These are phyloP conservation scores for Suillus hirtellus DNA, from an alignment of 768 basidiomycete genomes.

Conservation along the genomic window DNA sequence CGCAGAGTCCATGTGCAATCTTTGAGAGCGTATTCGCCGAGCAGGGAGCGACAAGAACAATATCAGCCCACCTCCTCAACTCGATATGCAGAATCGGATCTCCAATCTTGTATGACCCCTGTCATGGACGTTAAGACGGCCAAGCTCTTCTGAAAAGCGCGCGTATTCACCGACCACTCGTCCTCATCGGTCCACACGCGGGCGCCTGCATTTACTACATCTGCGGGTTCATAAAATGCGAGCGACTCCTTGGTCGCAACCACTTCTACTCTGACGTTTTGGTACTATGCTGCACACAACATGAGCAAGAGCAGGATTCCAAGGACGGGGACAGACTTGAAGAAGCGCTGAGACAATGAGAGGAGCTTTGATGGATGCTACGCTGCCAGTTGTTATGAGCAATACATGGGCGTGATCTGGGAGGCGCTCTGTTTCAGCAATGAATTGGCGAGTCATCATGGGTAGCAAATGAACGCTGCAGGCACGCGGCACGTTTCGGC, in stretches of 20 bases:
- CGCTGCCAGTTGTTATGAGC: conserved; percentile 88
- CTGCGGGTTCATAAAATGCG: conserved; percentile 66
- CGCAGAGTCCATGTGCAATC: conserved; percentile 85
- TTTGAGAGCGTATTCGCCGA: conserved; percentile 98
- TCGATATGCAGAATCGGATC: conserved; percentile 97
- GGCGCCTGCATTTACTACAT: conserved; percentile 52
- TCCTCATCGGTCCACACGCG: conserved; percentile 89
- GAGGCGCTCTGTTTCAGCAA: conserved; percentile 29
- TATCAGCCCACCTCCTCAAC: conserved; percentile 90
- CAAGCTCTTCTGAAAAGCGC: neutral
- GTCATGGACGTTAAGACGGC: conserved; percentile 3
- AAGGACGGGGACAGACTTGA: conserved; percentile 38
- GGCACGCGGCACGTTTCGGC: no score
- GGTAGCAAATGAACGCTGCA: no score
- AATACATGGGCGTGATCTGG: conserved; percentile 57
- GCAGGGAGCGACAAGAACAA: conserved; percentile 94
- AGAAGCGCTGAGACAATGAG: conserved; percentile 81
- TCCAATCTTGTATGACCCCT: conserved; percentile 77
- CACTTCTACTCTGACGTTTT: conserved; percentile 76
- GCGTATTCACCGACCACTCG: conserved; percentile 81
- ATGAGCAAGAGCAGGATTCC: neutral
- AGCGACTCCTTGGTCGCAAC: conserved; percentile 79
- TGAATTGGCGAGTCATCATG: conserved; percentile 18
- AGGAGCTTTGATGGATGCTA: conserved; percentile 92
- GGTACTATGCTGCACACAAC: conserved; percentile 49